Base-by-base conservation (phyloP, 495 filamentous ascomycete species). In the Daldinia bambusicola region DNA sequence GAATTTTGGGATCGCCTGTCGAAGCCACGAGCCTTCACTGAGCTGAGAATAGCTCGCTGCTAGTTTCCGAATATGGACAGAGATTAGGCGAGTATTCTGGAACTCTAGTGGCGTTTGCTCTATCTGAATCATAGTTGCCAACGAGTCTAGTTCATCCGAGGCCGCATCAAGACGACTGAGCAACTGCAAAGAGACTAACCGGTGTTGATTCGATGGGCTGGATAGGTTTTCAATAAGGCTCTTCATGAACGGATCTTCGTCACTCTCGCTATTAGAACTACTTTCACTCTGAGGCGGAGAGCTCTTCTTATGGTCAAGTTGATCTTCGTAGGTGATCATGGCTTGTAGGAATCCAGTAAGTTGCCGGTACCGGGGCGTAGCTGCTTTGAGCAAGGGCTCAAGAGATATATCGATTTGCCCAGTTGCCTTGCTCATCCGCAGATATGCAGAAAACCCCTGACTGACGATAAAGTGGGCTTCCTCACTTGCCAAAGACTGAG, bases 61-160 rank as follows among this genome's bases (percentile, higher is more conserved):
- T 34, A 98, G 85, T 70, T 91, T 93, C 37, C 95, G 90, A 43
- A 96, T 86, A 61, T 95, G 90, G 85, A 98, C 95, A 7, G 92
- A 88, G 16, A 95, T 82, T 1, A 87, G 85, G 16, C 95, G 87
- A 43, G 87, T 85, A 34, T 90, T 93, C 59, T 95, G 87, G 4
- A 98, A 76, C 60, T 88, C 88, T 20, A 97, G 77, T 4, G 91
- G 88, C n/a, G 88, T 91, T 55, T 92, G 84, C 76, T 98, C 95
- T 22, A 93, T 87, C 63, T 91, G 86, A 7, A 92, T 74, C 86
- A 88, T 88, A 7, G 80, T 84, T 2, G 81, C 75, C 32, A 91
- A 66, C 0, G 77, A 82, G 6, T 84, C 77, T n/a, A 80, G 59
- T 36, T 76, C 76, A 56, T 80, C 80, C 20, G 56, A 79, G 14